Evolutionary conservation across 805 yeast genomes (phyloP), one percentile per base, ranked within the genome.

Genomic region (Starmerella stigmatis): DNA sequence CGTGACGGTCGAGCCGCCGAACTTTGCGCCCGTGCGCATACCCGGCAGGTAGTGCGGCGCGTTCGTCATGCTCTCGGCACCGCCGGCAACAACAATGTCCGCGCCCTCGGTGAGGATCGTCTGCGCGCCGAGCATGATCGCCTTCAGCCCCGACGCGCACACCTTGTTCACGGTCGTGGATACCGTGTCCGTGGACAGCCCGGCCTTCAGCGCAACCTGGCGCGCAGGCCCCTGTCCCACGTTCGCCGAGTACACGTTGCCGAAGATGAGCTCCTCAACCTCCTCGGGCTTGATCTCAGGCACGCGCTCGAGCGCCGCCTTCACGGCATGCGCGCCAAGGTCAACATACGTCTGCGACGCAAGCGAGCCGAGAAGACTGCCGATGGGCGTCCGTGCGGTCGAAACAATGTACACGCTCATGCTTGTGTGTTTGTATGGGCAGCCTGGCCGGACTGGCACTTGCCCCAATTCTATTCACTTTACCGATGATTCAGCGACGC

Each of bases 171-270:
- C 75, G 30, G 97, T 83, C 46, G 96, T 76, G 46, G 96, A 94
- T 39, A 86, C 81, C 43, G 85, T 78, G 49, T 76, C 70, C 54
- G 81, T 77, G 41, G 85, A 78, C 44, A 92, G 73, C 10, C 97
- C 97, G 19, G 97, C 81, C 59, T 78, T 79, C 53, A 88, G 61
- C n/a, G 94, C 95, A 44, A 89, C 97, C 69, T 92, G 98, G 68
- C 97, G 81, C 30, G 98, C 98, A 36, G 97, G 97, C 46, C 89
- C 86, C 69, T 89, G 98, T 51, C 97, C 97, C 49, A 85, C 79
- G 59, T 84, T 85, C 52, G 96, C 97, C 60, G 83, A 84, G 60
- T 86, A 67, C 40, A 86, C 98, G 60, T 86, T 83, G 60, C 50
- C 50, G 26, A 46, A 46, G 19, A 47, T 27, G 33, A 49, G 37